Percentiles rank a stretch among this genome's conserved stretches.
Conservation (phyloP, 306 rosid genomes). For the Malus fusca region DNA sequence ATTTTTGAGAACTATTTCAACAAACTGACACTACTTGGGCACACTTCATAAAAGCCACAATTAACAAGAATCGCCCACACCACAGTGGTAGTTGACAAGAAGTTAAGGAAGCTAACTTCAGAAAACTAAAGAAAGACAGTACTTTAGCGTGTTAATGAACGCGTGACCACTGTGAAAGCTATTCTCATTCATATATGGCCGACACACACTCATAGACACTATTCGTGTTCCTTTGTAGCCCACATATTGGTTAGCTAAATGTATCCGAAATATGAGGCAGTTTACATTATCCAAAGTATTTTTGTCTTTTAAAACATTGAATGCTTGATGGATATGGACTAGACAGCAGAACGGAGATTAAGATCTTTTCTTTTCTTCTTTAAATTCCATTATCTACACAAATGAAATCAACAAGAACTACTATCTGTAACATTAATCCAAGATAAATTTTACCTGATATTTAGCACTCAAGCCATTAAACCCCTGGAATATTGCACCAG, state of each 20-base stretch:
- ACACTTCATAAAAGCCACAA: background rate
- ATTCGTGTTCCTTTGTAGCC: background rate
- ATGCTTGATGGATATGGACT: background rate
- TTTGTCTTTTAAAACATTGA: background rate
- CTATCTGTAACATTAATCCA: background rate
- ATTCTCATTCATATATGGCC: background rate
- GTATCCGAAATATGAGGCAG: background rate
- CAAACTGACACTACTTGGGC: background rate
- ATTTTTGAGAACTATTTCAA: background rate
- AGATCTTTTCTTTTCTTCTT: background rate
- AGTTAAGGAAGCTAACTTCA: background rate
- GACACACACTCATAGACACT: background rate
- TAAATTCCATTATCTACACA: background rate
- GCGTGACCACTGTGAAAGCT: background rate
- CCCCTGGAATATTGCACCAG: constrained; percentile 56
- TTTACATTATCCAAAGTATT: background rate
- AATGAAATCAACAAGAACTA: background rate
- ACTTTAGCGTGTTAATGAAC: background rate
- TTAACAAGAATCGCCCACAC: background rate
- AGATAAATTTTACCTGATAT: constrained; percentile 62
- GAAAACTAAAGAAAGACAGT: background rate
- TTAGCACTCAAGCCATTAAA: constrained; percentile 80
- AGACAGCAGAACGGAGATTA: background rate
- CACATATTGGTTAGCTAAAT: background rate
- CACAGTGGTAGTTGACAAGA: background rate